These are phyloP conservation scores for Phycomyces blakesleeanus DNA, from an alignment of 192 early-diverging fungal genomes.

Conservation along the genomic window DNA sequence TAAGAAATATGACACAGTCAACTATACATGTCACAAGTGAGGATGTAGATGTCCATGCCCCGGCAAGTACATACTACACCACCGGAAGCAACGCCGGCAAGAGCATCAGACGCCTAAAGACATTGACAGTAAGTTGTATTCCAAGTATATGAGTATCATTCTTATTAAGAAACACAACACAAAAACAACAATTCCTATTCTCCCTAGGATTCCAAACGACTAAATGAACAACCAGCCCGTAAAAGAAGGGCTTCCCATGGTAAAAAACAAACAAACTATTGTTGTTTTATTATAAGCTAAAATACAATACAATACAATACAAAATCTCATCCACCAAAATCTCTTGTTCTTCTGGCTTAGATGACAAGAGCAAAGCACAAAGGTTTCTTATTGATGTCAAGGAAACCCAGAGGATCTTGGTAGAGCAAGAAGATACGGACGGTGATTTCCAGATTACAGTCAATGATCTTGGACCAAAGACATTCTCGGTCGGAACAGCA, in stretches of 20 bases:
- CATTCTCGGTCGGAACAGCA: constrained; percentile 79
- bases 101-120: constrained; percentile 15
- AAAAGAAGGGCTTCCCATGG: constrained; percentile 40
- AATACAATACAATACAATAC: not conserved
- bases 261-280: constrained; percentile 18
- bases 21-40: constrained; percentile 17
- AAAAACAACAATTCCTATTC: not conserved
- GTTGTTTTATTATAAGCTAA: not conserved
- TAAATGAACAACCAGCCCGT: constrained; percentile 4
- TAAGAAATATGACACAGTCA: not conserved
- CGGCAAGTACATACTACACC: constrained; percentile 30
- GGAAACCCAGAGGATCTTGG: constrained; percentile 68
- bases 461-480: constrained; percentile 87
- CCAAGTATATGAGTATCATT: too few species aligned
- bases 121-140: constrained; percentile 19
- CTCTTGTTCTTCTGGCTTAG: too few species aligned
- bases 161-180: too few species aligned
- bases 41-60: constrained; percentile 27
- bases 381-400: constrained; percentile 85
- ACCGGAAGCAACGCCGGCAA: constrained; percentile 22
- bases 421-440: constrained; percentile 94
- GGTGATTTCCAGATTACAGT: constrained; percentile 94
- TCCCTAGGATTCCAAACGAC: not conserved
- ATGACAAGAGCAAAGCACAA: constrained; percentile 62
- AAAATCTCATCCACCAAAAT: too few species aligned